Evolutionary conservation across 1,139 yeast genomes (phyloP).

Genomic region (Suhomyces wounanorum): DNA sequence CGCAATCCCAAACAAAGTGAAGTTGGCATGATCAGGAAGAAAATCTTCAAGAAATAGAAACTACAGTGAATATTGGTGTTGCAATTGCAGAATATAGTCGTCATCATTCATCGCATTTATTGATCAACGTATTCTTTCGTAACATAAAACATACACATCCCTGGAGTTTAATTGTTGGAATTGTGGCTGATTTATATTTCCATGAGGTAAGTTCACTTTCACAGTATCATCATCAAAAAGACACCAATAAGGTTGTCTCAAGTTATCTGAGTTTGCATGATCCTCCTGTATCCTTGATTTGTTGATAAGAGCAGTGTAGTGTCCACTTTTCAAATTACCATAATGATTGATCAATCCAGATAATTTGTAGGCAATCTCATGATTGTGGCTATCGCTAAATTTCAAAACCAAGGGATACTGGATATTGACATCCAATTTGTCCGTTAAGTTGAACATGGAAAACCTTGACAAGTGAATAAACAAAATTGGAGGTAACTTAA

Average conservation of each 20-base stretch:
- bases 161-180: slow-evolving; percentile 47
- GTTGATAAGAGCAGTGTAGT: slow-evolving; percentile 67
- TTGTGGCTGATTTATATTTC: slow-evolving; percentile 37
- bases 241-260: slow-evolving; percentile 53
- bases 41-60: slow-evolving; percentile 2
- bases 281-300: slow-evolving; percentile 39
- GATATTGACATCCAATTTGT: slow-evolving; percentile 55
- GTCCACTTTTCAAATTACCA: slow-evolving; percentile 74
- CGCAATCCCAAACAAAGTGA: background rate
- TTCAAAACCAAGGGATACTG: slow-evolving; percentile 53
- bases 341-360: slow-evolving; percentile 68
- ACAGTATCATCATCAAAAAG: slow-evolving; percentile 72
- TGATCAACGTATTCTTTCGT: slow-evolving; percentile 40
- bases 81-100: background rate
- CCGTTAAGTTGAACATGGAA: slow-evolving; percentile 54
- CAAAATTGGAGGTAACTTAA: slow-evolving; percentile 63
- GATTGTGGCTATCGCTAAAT: slow-evolving; percentile 47
- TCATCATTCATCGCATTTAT: background rate
- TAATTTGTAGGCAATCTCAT: slow-evolving; percentile 50
- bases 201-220: slow-evolving; percentile 49
- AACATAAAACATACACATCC: slow-evolving; percentile 75
- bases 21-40: slow-evolving; percentile 6
- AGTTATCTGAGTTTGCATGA: slow-evolving; percentile 22
- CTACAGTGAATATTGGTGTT: background rate
- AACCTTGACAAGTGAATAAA: slow-evolving; percentile 67